Evolutionary conservation across 2,329 filamentous ascomycete species (phyloP).

Genomic region (Delphinella strobiligena): DNA sequence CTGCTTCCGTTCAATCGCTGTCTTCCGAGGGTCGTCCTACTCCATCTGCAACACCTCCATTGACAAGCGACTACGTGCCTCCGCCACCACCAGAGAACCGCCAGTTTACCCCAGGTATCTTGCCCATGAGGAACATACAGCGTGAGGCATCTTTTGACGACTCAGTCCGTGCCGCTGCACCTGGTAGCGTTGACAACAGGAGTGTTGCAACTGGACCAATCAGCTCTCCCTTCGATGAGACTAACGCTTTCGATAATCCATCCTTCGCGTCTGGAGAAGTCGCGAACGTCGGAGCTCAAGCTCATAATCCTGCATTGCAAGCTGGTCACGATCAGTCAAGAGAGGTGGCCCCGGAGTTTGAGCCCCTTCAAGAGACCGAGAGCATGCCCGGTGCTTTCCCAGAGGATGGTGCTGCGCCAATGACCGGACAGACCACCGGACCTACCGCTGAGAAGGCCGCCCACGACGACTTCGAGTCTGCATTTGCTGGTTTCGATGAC

Average conservation of each 20-base stretch:
- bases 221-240: constrained; percentile 5
- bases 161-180: constrained; percentile 34
- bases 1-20: constrained; percentile 29
- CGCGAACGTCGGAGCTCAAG: constrained; percentile 40
- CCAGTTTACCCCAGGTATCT: constrained; percentile 65
- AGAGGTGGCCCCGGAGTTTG: constrained; percentile 13
- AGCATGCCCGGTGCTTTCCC: constrained; percentile 40
- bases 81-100: constrained; percentile 60
- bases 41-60: constrained; percentile 52
- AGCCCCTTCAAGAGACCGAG: constrained; percentile 31
- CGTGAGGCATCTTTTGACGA: constrained; percentile 59
- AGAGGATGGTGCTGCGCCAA: constrained; percentile 25
- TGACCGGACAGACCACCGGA: constrained; percentile 14
- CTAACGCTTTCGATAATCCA: not conserved
- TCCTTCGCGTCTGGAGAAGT: constrained; percentile 4
- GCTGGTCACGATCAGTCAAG: not conserved
- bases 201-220: constrained; percentile 1
- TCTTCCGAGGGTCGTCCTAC: constrained; percentile 36
- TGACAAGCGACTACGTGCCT: constrained; percentile 45
- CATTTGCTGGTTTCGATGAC: constrained; percentile 61
- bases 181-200: constrained; percentile 13
- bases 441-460: constrained; percentile 19
- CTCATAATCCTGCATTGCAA: constrained; percentile 56
- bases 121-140: constrained; percentile 50
- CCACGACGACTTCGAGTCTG: constrained; percentile 75